A percentile compares a stretch with the other conserved stretches of the same genome.
Conservation (phyloP, 78 protist species). For the Dictyostelium discoideum region dicty_2.7 NC_007089.4:4283001-4283500, state of each 20-base stretch:
- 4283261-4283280: background rate
- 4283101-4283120: background rate
- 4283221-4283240: constrained; percentile 1
- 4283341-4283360: background rate
- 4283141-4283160: constrained; percentile 8
- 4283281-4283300: constrained; percentile 4
- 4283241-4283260: background rate
- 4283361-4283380: background rate
- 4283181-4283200: background rate
- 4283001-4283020: constrained; percentile 9
- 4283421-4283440: constrained; percentile 27
- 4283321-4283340: background rate
- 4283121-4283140: background rate
- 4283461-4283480: constrained; percentile 55
- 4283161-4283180: constrained; percentile 16
- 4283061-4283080: background rate
- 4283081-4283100: background rate
- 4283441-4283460: constrained; percentile 40
- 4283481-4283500: constrained; percentile 20
- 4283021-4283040: constrained; percentile 1
- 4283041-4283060: background rate
- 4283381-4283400: background rate
- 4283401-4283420: background rate
- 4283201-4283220: background rate
- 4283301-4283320: constrained; percentile 8